Evolutionary conservation across 1,139 yeast genomes (phyloP).

Genomic region (Geotrichum histeridarum): DNA sequence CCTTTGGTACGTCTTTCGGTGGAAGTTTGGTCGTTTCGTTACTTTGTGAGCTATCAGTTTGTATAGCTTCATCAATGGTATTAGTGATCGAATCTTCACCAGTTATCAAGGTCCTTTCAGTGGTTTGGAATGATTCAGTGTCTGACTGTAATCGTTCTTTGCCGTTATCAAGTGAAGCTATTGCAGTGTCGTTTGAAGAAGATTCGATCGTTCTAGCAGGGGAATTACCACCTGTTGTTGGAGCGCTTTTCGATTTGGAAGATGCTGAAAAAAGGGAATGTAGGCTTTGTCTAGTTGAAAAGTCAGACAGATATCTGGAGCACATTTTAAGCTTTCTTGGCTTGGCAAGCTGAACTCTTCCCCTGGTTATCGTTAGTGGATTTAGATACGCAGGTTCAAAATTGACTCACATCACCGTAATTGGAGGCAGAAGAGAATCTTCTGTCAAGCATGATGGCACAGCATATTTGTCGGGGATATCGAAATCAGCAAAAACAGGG

Average conservation of each 20-base stretch:
- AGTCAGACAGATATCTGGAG: conserved; percentile 20
- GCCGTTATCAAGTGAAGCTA: no score
- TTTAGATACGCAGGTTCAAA: background rate
- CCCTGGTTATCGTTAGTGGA: background rate
- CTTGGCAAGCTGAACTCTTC: background rate
- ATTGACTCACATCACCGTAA: background rate
- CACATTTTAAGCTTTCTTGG: conserved; percentile 20
- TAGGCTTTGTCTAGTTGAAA: conserved; percentile 16
- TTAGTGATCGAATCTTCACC: no score
- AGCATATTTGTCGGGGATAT: background rate
- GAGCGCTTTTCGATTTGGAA: background rate
- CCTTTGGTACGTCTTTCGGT: no score
- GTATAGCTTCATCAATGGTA: no score
- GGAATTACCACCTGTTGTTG: background rate
- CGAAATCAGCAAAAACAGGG: conserved; percentile 74
- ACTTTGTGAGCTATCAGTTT: no score
- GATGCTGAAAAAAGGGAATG: conserved; percentile 8
- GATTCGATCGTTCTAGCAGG: no score
- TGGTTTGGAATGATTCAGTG: no score
- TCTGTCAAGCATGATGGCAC: background rate
- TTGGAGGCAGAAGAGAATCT: background rate
- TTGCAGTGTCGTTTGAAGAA: no score
- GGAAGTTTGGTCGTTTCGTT: no score
- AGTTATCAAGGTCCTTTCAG: no score
- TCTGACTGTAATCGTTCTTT: no score